Base-by-base conservation (phyloP, 345 rosid genomes). In the Noccaea caerulescens region DNA sequence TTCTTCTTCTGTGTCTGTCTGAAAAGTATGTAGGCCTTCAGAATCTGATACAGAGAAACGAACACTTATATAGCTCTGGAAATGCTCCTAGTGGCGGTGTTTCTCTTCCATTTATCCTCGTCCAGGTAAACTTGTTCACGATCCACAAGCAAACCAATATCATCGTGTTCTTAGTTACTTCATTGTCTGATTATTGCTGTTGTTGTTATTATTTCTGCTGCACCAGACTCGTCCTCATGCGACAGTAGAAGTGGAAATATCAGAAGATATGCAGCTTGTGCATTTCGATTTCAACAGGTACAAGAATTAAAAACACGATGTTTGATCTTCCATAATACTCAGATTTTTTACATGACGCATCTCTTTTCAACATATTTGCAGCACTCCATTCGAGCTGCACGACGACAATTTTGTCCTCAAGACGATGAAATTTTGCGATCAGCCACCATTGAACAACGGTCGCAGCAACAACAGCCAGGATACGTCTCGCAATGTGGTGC, bases 191-290 rank as follows among this genome's bases (percentile, higher is more conserved):
- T 36, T 12, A 4, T 53, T 43, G 16, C 30, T 54, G 25, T 53
- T 25, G 6, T 53, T 43, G 14, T 37, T 53, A 16, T 52, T 27
- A 7, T 52, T 36, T 27, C 30, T 27, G 30, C 39, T 39, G 33
- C 61, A 54, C 64, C 59, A 95, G 98, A 92, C 98, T 13, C 93
- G 96, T 33, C 99, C 99, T 65, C 98, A 95, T 74, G 99, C 99
- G 36, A 95, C 97, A 18, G 99, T 95, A 58, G 99, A 95, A 81
- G 98, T 95, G 67, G 99, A 95, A 81, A 92, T 95, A 85, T 95
- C 99, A 32, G 99, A 95, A 87, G 99, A 95, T 73, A 95, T 95
- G 99, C 99, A 95, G 86, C 86, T 95, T 18, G 98, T 95, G 47
- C 99, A 95, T 78, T 95, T 95, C 12, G 99, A 95, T 81, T 95